Percentiles rank a stretch among this genome's conserved stretches.
These are phyloP conservation scores for Xylaria sp. DNA, from an alignment of 2,329 filamentous ascomycete genomes.

Conservation along the genomic window DNA sequence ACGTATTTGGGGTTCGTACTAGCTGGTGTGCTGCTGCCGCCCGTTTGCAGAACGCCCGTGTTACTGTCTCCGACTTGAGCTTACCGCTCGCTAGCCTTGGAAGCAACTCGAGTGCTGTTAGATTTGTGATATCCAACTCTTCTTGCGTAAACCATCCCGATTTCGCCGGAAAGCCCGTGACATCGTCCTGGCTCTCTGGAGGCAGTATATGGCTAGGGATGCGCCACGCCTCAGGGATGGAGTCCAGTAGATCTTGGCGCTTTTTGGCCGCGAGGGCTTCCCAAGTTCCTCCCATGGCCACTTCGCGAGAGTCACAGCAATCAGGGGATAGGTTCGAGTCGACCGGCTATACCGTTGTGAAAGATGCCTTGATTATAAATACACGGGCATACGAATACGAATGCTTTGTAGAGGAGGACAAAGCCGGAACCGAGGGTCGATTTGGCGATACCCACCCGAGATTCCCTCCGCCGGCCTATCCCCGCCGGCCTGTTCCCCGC, in stretches of 20 bases:
- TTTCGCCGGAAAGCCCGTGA: conserved; percentile 58
- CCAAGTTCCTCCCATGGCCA: conserved; percentile 44
- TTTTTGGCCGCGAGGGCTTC: conserved; percentile 51
- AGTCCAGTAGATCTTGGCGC: conserved; percentile 48
- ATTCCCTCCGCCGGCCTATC: not conserved
- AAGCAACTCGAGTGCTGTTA: conserved; percentile 43
- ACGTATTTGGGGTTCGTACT: conserved; percentile 25
- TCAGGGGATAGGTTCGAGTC: not conserved
- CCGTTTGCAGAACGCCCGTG: conserved; percentile 47
- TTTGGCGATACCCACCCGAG: not conserved
- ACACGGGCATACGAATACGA: not conserved
- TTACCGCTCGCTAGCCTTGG: conserved; percentile 44
- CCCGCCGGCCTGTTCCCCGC: conserved; percentile 9
- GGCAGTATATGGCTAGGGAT: conserved; percentile 60
- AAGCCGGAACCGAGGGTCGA: not conserved
- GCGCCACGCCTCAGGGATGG: conserved; percentile 64
- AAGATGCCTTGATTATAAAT: not conserved
- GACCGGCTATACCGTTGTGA: not conserved
- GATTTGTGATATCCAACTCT: conserved; percentile 48
- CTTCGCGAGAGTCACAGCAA: not conserved
- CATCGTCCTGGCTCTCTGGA: conserved; percentile 57
- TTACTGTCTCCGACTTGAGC: conserved; percentile 45
- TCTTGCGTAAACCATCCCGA: conserved; percentile 64
- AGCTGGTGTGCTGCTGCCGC: conserved; percentile 47
- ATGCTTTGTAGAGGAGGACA: not conserved